Conservation (phyloP, 768 basidiomycete genomes). For the Termitomyces sp. region DNA sequence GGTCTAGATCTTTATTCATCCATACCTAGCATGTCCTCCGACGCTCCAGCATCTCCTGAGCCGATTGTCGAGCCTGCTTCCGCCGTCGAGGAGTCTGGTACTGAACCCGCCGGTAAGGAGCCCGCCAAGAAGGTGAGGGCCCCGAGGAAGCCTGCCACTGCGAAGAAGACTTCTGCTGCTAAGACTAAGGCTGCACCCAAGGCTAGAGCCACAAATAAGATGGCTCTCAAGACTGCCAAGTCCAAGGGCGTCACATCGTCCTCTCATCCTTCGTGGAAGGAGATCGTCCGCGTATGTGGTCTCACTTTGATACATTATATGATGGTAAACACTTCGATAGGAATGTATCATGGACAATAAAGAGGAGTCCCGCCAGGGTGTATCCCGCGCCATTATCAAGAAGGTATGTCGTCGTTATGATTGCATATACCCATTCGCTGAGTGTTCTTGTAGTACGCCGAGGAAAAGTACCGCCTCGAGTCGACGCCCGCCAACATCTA, state of each 20-base stretch:
- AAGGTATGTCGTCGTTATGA: conserved; percentile 48
- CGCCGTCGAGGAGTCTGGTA: conserved; percentile 2
- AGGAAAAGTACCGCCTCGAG: conserved; percentile 76
- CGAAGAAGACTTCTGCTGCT: conserved; percentile 17
- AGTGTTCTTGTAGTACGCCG: conserved; percentile 57
- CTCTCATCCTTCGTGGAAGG: conserved; percentile 51
- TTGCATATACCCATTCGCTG: conserved; percentile 9
- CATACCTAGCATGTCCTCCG: conserved; percentile 22
- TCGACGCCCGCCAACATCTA: conserved; percentile 63
- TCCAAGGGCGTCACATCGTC: conserved; percentile 21
- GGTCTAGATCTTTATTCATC: background rate
- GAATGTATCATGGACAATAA: conserved; percentile 68
- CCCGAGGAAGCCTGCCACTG: conserved; percentile 15
- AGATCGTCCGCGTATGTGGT: conserved; percentile 45
- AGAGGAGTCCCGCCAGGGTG: conserved; percentile 66
- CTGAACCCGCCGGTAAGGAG: conserved; percentile 13
- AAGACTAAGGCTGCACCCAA: conserved; percentile 19
- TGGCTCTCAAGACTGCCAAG: conserved; percentile 21
- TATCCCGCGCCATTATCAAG: conserved; percentile 78
- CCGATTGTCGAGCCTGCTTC: conserved; percentile 13
- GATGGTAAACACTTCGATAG: conserved; percentile 28
- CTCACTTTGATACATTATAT: background rate
- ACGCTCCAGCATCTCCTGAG: conserved; percentile 19
- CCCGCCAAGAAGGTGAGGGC: conserved; percentile 18
- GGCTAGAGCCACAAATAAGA: conserved; percentile 28